Percentiles rank a stretch among this genome's conserved stretches.
phyloP scores from a whole-genome alignment of 352 stramenopile genomes.

The Aphanomyces astaci region DNA sequence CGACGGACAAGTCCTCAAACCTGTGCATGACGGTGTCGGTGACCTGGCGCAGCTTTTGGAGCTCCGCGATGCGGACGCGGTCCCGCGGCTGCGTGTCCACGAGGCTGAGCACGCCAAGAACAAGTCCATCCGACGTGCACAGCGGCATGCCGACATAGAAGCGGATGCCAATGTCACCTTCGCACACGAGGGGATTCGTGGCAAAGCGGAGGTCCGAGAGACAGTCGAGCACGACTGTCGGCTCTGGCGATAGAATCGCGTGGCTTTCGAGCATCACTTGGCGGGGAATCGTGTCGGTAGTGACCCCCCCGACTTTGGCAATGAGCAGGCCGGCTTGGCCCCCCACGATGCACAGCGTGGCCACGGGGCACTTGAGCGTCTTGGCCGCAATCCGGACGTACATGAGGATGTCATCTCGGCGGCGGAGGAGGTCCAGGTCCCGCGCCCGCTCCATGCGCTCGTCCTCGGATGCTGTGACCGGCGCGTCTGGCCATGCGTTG shows the following conservation, averaged over 20 bases:
- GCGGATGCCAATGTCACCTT: slow-evolving; percentile 46
- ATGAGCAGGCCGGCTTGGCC: slow-evolving; percentile 67
- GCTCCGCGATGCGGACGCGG: slow-evolving; percentile 51
- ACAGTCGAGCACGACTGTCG: slow-evolving; percentile 64
- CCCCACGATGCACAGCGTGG: slow-evolving; percentile 58
- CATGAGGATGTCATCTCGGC: slow-evolving; percentile 64
- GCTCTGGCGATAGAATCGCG: slow-evolving; percentile 64
- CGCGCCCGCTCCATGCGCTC: slow-evolving; percentile 52
- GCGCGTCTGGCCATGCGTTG: slow-evolving; percentile 67
- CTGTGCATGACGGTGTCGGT: slow-evolving; percentile 50
- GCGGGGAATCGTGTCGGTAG: slow-evolving; percentile 65
- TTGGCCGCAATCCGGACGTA: slow-evolving; percentile 62
- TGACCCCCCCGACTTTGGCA: slow-evolving; percentile 54
- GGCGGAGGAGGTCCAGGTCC: slow-evolving; percentile 62
- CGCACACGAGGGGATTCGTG: slow-evolving; percentile 64
- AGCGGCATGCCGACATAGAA: slow-evolving; percentile 74
- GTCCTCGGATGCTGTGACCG: slow-evolving; percentile 42
- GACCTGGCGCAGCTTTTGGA: slow-evolving; percentile 62
- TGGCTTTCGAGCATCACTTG: slow-evolving; percentile 68
- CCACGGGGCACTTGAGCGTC: slow-evolving; percentile 61
- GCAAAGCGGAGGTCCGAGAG: slow-evolving; percentile 67
- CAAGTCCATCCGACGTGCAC: slow-evolving; percentile 54
- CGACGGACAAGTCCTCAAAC: not conserved
- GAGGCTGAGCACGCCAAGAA: slow-evolving; percentile 64
- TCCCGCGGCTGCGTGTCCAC: slow-evolving; percentile 54